Conservation (phyloP, 2,329 filamentous ascomycete species). For the Aspergillus ibericus region DNA sequence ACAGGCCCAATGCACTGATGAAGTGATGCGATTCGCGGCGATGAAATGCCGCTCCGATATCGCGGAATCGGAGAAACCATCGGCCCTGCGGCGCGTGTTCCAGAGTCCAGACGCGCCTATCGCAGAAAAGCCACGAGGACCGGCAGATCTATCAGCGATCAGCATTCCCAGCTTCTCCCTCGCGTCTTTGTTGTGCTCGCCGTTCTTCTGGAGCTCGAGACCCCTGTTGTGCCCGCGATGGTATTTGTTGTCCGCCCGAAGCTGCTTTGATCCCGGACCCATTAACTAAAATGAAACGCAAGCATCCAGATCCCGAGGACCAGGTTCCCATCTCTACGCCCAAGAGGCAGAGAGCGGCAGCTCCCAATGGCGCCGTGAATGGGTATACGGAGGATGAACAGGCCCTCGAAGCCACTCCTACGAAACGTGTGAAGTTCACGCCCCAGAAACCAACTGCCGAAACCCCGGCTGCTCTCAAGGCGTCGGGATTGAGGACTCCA, state of each 20-base stretch:
- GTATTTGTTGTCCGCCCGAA: constrained; percentile 27
- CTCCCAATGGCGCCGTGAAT: constrained; percentile 29
- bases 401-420: constrained; percentile 26
- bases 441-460: constrained; percentile 32
- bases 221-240: constrained; percentile 23
- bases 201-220: constrained; percentile 3
- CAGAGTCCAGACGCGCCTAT: constrained; percentile 23
- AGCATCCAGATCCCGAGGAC: constrained; percentile 40
- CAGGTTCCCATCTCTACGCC: constrained; percentile 39
- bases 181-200: constrained; percentile 19
- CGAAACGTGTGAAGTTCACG: constrained; percentile 30
- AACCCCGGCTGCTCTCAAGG: constrained; percentile 32
- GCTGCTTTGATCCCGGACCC: not conserved
- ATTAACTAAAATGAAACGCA: constrained; percentile 43
- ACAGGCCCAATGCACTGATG: not conserved
- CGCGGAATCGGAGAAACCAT: constrained; percentile 35
- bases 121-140: constrained; percentile 9
- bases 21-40: constrained; percentile 5
- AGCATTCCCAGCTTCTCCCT: constrained; percentile 25
- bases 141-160: constrained; percentile 5
- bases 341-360: constrained; percentile 36
- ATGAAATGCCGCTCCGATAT: constrained; percentile 26
- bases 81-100: constrained; percentile 22
- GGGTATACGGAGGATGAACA: constrained; percentile 25
- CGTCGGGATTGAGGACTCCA: constrained; percentile 39